Evolutionary conservation across 2,329 filamentous ascomycete species (phyloP).

Genomic region (Colletotrichum filicis): DNA sequence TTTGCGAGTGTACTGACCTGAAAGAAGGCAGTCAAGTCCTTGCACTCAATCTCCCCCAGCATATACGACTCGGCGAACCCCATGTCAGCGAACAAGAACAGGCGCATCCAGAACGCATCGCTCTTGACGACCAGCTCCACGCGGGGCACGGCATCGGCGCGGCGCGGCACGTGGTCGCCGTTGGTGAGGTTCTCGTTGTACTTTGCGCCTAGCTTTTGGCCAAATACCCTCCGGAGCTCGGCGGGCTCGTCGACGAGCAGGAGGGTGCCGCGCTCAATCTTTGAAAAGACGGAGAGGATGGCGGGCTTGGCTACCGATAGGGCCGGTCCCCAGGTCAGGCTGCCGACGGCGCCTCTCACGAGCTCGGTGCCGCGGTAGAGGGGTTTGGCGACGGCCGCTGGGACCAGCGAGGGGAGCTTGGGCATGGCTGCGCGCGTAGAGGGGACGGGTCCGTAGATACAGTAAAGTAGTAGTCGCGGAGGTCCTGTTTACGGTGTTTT

Average conservation of each 20-base stretch:
- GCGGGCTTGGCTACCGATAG: constrained; percentile 57
- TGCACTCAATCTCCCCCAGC: constrained; percentile 76
- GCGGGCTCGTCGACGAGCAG: constrained; percentile 59
- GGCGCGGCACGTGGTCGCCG: constrained; percentile 43
- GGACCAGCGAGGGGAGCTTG: constrained; percentile 46
- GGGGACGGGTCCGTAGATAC: neutral
- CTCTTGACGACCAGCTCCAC: constrained; percentile 70
- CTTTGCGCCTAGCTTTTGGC: constrained; percentile 55
- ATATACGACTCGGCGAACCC: constrained; percentile 80
- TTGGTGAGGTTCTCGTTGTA: constrained; percentile 49
- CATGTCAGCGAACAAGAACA: constrained; percentile 79
- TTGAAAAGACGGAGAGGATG: constrained; percentile 56
- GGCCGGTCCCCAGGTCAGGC: constrained; percentile 59
- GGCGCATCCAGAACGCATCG: constrained; percentile 76
- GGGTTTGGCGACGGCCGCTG: constrained; percentile 50
- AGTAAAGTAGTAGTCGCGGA: neutral
- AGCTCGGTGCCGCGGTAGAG: constrained; percentile 52
- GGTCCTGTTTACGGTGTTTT: neutral
- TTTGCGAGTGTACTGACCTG: constrained; percentile 54
- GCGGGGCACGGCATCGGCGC: constrained; percentile 47
- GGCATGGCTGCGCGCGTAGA: constrained; percentile 27
- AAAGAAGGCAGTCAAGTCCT: constrained; percentile 76
- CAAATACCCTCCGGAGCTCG: constrained; percentile 54
- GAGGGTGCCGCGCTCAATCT: constrained; percentile 60
- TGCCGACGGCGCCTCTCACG: constrained; percentile 54